Evolutionary conservation across 2,329 filamentous ascomycete species (phyloP).

Genomic region (Paecilomyces sp.): DNA sequence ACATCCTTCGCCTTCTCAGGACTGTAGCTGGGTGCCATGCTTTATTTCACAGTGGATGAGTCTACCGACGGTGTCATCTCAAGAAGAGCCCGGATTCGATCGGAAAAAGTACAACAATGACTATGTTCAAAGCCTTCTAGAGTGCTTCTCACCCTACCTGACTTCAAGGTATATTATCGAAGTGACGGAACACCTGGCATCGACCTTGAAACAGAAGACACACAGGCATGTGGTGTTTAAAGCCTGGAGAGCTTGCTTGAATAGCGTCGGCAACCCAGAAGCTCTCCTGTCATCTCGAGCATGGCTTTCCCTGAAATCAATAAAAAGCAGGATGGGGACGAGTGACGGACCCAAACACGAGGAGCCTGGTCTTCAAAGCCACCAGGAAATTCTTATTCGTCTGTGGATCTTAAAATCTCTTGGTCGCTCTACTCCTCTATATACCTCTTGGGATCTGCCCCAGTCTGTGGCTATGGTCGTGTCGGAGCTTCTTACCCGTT

Average conservation of each 20-base stretch:
- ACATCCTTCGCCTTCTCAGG: conserved; percentile 9
- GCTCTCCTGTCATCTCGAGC: conserved; percentile 14
- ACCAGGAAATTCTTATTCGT: conserved; percentile 24
- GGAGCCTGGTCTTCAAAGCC: conserved; percentile 5
- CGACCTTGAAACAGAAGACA: conserved; percentile 11
- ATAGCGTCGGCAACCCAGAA: conserved; percentile 11
- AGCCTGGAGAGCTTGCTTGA: conserved; percentile 23
- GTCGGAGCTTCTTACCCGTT: conserved; percentile 19
- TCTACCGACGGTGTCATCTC: conserved; percentile 3
- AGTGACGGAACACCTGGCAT: conserved; percentile 24
- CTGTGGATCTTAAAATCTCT: conserved; percentile 25
- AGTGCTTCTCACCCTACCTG: conserved; percentile 14
- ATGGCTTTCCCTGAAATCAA: conserved; percentile 17
- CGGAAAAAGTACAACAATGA: conserved; percentile 3
- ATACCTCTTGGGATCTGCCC: conserved; percentile 12
- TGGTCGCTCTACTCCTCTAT: conserved; percentile 12
- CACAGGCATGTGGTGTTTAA: conserved; percentile 14
- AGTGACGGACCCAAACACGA: background rate
- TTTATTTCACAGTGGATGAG: conserved; percentile 22
- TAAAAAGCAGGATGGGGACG: background rate
- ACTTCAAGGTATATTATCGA: conserved; percentile 20
- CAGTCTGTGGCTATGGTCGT: conserved; percentile 14
- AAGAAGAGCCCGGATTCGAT: conserved; percentile 1
- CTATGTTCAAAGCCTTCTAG: conserved; percentile 14
- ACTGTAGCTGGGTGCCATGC: conserved; percentile 14